phyloP scores from a whole-genome alignment of 2,329 filamentous ascomycete species.

The Exophiala phaeomuriformis region DNA sequence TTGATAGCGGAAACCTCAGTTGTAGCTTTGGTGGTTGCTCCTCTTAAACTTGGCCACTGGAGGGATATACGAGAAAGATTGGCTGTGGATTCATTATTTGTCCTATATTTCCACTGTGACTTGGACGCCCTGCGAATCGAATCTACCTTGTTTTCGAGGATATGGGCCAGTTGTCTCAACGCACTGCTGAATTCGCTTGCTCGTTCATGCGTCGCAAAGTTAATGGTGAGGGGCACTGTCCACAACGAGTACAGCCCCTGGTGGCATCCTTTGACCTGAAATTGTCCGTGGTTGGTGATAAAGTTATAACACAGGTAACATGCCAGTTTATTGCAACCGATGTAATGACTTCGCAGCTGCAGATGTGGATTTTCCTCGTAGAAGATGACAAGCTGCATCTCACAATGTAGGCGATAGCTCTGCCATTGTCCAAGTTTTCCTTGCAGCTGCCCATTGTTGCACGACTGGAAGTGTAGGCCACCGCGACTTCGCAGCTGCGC shows the following conservation, averaged over 20 bases:
- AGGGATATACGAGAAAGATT: not conserved
- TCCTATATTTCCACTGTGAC: not conserved
- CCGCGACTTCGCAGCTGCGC: not conserved
- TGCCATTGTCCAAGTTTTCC: not conserved
- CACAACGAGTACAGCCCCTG: constrained; percentile 4
- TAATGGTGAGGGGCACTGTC: not conserved
- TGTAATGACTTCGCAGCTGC: not conserved
- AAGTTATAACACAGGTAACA: constrained; percentile 7
- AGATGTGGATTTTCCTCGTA: constrained; percentile 4
- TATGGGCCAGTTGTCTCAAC: not conserved
- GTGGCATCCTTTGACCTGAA: not conserved
- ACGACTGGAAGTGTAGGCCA: not conserved
- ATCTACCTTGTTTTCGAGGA: not conserved
- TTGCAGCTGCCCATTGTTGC: not conserved
- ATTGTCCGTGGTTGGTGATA: not conserved
- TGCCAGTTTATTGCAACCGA: constrained; percentile 2
- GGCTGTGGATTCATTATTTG: constrained; percentile 1
- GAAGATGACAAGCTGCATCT: constrained; percentile 5
- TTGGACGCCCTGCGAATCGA: not conserved
- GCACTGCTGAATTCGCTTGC: not conserved
- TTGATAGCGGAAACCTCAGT: no score
- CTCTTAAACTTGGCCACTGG: not conserved
- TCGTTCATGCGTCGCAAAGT: not conserved
- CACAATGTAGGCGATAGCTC: constrained; percentile 1
- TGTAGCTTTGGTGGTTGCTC: no score